A percentile compares a stretch with the other conserved stretches of the same genome.
Evolutionary conservation across 148 eudicot genomes (phyloP).

Genomic region (Oxyria digyna): DNA sequence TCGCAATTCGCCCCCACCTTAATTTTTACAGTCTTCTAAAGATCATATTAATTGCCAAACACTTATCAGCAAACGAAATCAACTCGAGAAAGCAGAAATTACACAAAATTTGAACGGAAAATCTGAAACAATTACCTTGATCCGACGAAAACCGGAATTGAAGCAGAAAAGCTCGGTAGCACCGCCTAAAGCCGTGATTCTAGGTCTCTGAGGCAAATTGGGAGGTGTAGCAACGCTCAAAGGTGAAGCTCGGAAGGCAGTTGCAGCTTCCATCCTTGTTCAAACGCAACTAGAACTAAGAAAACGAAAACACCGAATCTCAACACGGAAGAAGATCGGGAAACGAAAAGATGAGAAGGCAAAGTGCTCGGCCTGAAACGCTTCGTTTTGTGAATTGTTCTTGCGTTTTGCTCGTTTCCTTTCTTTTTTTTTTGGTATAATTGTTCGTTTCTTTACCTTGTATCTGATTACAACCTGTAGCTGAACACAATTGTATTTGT

Average conservation of each 20-base stretch:
- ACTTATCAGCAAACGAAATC: background rate
- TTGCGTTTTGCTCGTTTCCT: background rate
- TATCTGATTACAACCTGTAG: background rate
- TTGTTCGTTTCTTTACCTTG: no score
- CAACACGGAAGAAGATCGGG: background rate
- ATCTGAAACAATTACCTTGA: no score
- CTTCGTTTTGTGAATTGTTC: background rate
- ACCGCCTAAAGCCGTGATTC: background rate
- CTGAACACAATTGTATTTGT: background rate
- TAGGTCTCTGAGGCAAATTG: constrained; percentile 3
- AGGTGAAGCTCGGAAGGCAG: background rate
- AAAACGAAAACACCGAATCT: background rate
- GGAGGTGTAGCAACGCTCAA: constrained; percentile 5
- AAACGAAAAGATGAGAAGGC: background rate
- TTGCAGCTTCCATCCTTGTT: constrained; percentile 5
- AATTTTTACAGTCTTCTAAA: background rate
- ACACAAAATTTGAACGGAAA: no score
- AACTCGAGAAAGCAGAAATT: no score
- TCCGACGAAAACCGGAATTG: background rate
- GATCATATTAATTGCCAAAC: background rate
- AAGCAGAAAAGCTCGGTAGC: background rate
- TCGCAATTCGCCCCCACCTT: no score
- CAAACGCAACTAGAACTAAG: background rate
- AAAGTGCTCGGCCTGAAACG: background rate
- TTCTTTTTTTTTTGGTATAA: no score